Evolutionary conservation across 257 asterid species (phyloP), one percentile per base, ranked within the genome.

Genomic region (Capsicum baccatum): DNA sequence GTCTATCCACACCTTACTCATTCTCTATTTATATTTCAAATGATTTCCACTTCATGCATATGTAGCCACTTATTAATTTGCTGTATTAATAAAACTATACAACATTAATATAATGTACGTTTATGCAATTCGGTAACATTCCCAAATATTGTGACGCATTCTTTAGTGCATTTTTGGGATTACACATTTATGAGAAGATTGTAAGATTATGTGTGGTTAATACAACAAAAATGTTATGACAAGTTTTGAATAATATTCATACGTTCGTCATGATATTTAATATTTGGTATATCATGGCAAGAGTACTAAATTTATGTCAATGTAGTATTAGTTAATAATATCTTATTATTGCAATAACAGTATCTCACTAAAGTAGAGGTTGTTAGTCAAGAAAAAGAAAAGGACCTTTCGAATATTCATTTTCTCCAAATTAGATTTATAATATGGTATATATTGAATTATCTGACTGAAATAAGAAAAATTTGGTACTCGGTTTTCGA

Each of bases 1-100:
- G 89, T 90, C 94, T 78, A 42, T 82, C 81, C 91, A 85, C 87
- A 85, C 83, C 83, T 69, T 83, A 68, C 35, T 21, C 86, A 83
- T 80, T 85, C 80, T 37, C 74, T 52, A 7, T 63, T 83, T 39
- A 64, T 85, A 64, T 85, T 81, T 89, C 91, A 88, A 16, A 55
- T 76, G 9, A 26, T 63, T 11, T 26, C 14, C 14, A 63, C 8
- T 21, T 19, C 57, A 52, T 76, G 62, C 59, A 26, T 64, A 5
- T 11, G 6, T 26, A 11, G 14, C 82, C 17, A 26, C 63, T n/a
- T 21, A 26, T 16, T 60, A 60, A 62, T 62, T 37, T 21, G 37
- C 12, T 4, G 15, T 62, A 62, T 10, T 55, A 68, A 37, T 68
- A 14, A 68, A 37, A 37, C 76, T 68, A 68, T 68, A 68, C 21